Evolutionary conservation across 2,329 filamentous ascomycete species (phyloP), one percentile per base, ranked within the genome.

Genomic region (Arthroderma sp.): DNA sequence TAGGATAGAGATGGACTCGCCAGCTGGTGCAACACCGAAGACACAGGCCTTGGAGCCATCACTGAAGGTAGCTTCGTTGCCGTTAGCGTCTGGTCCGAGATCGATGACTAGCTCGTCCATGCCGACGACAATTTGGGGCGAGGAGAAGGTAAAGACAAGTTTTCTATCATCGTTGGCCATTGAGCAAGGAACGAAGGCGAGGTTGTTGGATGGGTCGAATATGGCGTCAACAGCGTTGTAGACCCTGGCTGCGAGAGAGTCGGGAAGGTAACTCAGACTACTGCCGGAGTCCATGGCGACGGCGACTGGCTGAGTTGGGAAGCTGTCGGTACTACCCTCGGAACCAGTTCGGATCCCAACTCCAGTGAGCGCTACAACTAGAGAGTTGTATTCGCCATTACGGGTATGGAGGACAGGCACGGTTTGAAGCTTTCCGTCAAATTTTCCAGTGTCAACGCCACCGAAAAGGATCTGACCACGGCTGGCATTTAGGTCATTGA

Each of bases 201-300:
- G 77, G 35, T 78, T 79, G 38, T 76, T 67, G 37, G 67, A 63
- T 1, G 74, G 63, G 61, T 82, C 76, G 66, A 81, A 87, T 28
- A 79, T 72, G 44, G 84, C 85, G 61, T 76, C 76, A 31, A 88
- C 75, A 19, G 75, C 68, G 56, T 77, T 66, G 71, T 79, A 86
- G 60, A 89, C 80, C 8, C 75, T 69, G 52, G 76, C 64, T 8
- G 66, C 65, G 47, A 75, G 62, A 9, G 64, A 57, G 59, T 84
- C 70, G 25, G 85, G 86, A 1, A 89, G 79, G 65, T 86, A 86
- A 1, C 80, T 82, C 13, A 87, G 75, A 13, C 81, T 82, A 17
- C 82, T 84, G 55, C 86, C 86, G 0, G 85, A 84, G 72, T 90
- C 87, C 31, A 90, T 79, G 1, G 88, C 76, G 1, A 86, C 85